Evolutionary conservation across 2,329 filamentous ascomycete genomes (phyloP).

Genomic region (Cordyceps javanica): DNA sequence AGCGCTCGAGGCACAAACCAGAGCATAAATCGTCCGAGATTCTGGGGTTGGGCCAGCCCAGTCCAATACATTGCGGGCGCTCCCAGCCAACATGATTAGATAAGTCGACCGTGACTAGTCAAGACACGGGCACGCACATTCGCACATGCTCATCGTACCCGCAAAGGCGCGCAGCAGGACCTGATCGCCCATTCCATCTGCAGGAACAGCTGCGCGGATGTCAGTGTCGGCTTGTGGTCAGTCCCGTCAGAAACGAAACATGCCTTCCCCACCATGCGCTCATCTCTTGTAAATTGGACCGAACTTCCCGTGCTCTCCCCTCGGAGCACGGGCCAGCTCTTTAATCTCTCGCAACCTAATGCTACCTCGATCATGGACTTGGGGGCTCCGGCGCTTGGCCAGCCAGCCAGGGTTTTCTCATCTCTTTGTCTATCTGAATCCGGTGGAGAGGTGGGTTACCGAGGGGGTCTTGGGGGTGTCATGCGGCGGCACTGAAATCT

Average conservation of each 20-base stretch:
- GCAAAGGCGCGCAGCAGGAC: neutral
- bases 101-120: no score
- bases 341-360: conserved; percentile 8
- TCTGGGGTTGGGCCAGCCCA: no score
- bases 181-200: neutral
- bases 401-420: no score
- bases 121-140: no score
- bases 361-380: no score
- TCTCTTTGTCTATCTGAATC: neutral
- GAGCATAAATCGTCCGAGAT: no score
- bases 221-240: neutral
- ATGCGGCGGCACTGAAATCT: neutral
- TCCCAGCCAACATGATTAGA: no score
- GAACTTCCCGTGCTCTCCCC: conserved; percentile 3
- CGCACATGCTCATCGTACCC: no score
- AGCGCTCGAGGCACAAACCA: no score
- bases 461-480: neutral
- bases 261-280: neutral
- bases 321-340: conserved; percentile 3
- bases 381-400: neutral
- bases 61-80: no score
- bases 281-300: conserved; percentile 10
- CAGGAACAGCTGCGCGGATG: neutral
- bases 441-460: neutral
- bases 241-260: neutral